Evolutionary conservation across 2,329 filamentous ascomycete species (phyloP).

Genomic region (Trichoderma polysporum): DNA sequence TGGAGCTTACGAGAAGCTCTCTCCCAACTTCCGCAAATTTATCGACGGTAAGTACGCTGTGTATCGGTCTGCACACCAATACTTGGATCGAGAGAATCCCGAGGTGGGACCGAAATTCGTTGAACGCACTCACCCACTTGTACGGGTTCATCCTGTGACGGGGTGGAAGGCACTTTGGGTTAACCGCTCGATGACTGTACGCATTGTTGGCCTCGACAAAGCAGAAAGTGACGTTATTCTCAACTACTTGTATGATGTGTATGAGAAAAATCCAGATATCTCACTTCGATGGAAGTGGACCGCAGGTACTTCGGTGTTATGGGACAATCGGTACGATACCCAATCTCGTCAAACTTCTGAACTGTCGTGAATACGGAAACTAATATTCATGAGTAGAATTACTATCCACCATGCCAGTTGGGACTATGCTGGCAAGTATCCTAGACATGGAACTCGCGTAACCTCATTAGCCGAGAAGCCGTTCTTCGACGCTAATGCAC

Average conservation of each 20-base stretch:
- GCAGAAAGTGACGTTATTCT: conserved; percentile 68
- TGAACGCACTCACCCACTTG: conserved; percentile 67
- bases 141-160: conserved; percentile 69
- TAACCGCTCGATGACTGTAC: conserved; percentile 66
- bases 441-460: conserved; percentile 70
- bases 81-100: conserved; percentile 63
- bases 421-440: conserved; percentile 68
- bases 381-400: conserved; percentile 45
- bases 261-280: conserved; percentile 68
- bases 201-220: conserved; percentile 67
- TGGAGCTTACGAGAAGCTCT: conserved; percentile 70
- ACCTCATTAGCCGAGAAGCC: conserved; percentile 71
- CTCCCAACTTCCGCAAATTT: conserved; percentile 66
- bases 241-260: conserved; percentile 66
- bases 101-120: conserved; percentile 62
- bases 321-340: conserved; percentile 62
- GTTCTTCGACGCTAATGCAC: conserved; percentile 62
- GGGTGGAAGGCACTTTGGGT: conserved; percentile 75
- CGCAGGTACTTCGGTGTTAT: conserved; percentile 63
- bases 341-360: neutral
- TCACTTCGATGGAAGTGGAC: conserved; percentile 73
- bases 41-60: conserved; percentile 67
- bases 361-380: neutral
- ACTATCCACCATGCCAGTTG: conserved; percentile 74
- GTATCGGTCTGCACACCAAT: conserved; percentile 64